phyloP scores from a whole-genome alignment of 2,329 filamentous ascomycete species.

The Aspergillus luchuensis region DNA sequence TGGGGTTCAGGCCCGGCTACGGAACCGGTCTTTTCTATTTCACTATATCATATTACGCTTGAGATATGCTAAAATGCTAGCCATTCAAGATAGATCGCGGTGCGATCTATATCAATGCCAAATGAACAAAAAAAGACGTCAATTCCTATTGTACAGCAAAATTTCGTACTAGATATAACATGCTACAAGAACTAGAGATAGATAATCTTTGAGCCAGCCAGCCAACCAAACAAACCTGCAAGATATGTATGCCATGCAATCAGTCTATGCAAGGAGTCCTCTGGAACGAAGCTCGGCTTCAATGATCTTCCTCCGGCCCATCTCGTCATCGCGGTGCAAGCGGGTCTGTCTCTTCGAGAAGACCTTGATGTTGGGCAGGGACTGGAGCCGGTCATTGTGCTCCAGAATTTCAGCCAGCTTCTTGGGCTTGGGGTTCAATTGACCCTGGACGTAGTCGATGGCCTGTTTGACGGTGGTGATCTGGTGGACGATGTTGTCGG shows the following conservation, averaged over 20 bases:
- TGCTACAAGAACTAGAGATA: conserved; percentile 24
- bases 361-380: conserved; percentile 71
- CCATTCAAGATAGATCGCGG: conserved; percentile 1
- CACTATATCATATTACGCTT: no score
- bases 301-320: conserved; percentile 80
- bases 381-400: conserved; percentile 49
- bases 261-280: conserved; percentile 56
- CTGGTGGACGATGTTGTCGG: conserved; percentile 67
- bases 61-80: not conserved
- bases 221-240: not conserved
- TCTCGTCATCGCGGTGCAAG: conserved; percentile 69
- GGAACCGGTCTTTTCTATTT: not conserved
- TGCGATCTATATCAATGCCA: conserved; percentile 5
- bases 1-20: not conserved
- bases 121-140: conserved; percentile 11
- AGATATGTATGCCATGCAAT: not conserved
- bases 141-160: conserved; percentile 28
- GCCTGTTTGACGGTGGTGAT: conserved; percentile 59
- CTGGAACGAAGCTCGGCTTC: conserved; percentile 67
- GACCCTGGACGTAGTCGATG: conserved; percentile 51
- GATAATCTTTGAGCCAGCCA: conserved; percentile 5
- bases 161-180: conserved; percentile 17
- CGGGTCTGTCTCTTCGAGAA: conserved; percentile 65
- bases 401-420: conserved; percentile 65
- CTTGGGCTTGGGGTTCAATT: conserved; percentile 44